Conservation (phyloP, 805 yeast species). For the Candida caryicola region DNA sequence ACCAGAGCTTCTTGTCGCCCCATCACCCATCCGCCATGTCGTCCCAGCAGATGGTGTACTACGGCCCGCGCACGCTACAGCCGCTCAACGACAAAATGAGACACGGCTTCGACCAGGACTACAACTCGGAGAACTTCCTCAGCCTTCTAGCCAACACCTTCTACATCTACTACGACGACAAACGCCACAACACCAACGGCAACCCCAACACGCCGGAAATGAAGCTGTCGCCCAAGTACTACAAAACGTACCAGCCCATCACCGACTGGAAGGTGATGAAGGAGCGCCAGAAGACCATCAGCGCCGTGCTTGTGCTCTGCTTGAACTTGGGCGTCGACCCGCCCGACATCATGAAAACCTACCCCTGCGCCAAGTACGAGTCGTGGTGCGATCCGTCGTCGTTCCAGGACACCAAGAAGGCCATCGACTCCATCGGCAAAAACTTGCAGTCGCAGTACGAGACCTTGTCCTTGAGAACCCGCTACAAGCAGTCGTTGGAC, state of each 20-base stretch:
- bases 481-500: slow-evolving; percentile 87
- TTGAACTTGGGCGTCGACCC: slow-evolving; percentile 94
- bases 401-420: slow-evolving; percentile 82
- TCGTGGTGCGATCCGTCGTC: slow-evolving; percentile 90
- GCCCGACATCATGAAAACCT: slow-evolving; percentile 90
- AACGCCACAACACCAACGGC: slow-evolving; percentile 88
- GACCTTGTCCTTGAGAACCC: slow-evolving; percentile 77
- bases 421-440: slow-evolving; percentile 88
- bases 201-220: slow-evolving; percentile 65
- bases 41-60: slow-evolving; percentile 3
- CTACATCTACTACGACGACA: slow-evolving; percentile 84
- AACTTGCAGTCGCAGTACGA: slow-evolving; percentile 86
- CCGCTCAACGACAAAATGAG: slow-evolving; percentile 55
- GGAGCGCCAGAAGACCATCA: slow-evolving; percentile 87
- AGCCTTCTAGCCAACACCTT: slow-evolving; percentile 61
- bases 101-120: slow-evolving; percentile 65
- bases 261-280: slow-evolving; percentile 89
- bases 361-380: slow-evolving; percentile 88
- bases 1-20: neutral
- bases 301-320: slow-evolving; percentile 89
- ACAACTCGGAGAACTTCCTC: slow-evolving; percentile 54
- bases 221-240: slow-evolving; percentile 35
- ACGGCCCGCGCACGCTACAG: slow-evolving; percentile 39
- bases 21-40: neutral
- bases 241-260: slow-evolving; percentile 62